Evolutionary conservation across 1,284 basidiomycete genomes (phyloP).

Genomic region (Tremellales sp.): DNA sequence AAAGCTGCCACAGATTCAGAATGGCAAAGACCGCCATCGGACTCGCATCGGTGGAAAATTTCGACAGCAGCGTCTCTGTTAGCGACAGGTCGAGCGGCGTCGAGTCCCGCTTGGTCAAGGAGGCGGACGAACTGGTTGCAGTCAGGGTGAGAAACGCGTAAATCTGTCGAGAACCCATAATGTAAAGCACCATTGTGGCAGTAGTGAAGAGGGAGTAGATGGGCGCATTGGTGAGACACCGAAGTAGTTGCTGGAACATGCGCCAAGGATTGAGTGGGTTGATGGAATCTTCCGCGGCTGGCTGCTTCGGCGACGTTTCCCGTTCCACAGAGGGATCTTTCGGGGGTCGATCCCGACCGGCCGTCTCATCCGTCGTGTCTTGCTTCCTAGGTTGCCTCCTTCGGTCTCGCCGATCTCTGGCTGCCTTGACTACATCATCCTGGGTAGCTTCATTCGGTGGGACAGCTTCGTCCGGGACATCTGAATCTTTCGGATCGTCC

Average conservation of each 20-base stretch:
- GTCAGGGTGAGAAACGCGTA: constrained; percentile 1
- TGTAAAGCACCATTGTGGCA: neutral
- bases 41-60: neutral
- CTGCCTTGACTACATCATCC: neutral
- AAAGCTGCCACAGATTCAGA: constrained; percentile 3
- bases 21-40: constrained; percentile 4
- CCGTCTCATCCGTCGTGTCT: neutral
- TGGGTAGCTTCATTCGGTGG: neutral
- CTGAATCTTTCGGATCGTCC: neutral
- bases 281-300: neutral
- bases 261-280: neutral
- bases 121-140: neutral
- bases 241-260: neutral
- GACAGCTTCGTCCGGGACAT: neutral
- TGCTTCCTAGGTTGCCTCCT: neutral
- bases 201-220: constrained; percentile 4
- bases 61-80: neutral
- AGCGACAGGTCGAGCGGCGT: neutral
- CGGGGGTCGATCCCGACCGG: neutral
- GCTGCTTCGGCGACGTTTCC: neutral
- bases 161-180: constrained; percentile 4
- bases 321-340: too few relatives aligned
- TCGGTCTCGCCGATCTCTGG: neutral
- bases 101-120: neutral
- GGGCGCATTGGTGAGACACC: neutral